Conservation (phyloP, 106 monocot species). For the Dendrobium officinale region DNA sequence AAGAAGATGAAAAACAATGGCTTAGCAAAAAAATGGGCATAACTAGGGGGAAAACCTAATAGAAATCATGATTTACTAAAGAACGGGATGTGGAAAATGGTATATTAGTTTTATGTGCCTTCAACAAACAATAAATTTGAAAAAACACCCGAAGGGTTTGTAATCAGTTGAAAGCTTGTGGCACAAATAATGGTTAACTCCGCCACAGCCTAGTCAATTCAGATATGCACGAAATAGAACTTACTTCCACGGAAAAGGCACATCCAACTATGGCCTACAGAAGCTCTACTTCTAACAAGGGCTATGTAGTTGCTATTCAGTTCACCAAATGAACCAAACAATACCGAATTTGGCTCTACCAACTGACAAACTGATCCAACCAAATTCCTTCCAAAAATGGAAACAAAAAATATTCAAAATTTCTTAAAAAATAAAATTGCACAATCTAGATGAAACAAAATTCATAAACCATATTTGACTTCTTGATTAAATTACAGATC, state of each 20-base stretch:
- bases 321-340: background rate
- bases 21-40: background rate
- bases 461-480: background rate
- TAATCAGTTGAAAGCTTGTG: background rate
- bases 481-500: background rate
- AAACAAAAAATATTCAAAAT: background rate
- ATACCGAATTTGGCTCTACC: background rate
- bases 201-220: background rate
- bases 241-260: background rate
- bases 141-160: background rate
- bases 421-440: background rate
- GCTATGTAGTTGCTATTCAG: background rate
- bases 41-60: background rate
- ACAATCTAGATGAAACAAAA: background rate
- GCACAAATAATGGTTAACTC: background rate
- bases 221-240: background rate
- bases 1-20: background rate
- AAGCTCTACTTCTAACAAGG: background rate
- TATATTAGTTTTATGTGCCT: background rate
- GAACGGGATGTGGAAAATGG: background rate
- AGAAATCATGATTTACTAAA: background rate
- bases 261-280: constrained; percentile 1
- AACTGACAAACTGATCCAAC: background rate
- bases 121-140: constrained; percentile 2
- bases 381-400: background rate